A percentile compares a stretch with the other conserved stretches of the same genome.
Evolutionary conservation across 2,329 filamentous ascomycete species (phyloP).

Genomic region (Aspergillus novoparasiticus): DNA sequence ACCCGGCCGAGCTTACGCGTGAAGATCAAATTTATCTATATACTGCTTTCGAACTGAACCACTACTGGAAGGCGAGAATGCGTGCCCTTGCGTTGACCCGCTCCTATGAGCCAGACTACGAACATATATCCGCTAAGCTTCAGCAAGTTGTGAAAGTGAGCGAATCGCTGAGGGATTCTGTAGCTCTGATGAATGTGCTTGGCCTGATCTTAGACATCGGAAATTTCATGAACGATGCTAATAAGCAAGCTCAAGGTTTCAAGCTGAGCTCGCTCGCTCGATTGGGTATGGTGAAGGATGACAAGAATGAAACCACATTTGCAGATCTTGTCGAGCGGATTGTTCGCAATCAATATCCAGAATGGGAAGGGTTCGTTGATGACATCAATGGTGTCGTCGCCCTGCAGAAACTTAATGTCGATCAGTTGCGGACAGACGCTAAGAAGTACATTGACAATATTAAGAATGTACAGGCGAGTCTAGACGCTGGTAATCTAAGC

Average conservation of each 20-base stretch:
- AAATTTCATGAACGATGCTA: conserved; percentile 99
- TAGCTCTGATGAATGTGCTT: conserved; percentile 92
- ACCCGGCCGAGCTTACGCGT: conserved; percentile 83
- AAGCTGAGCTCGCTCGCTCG: conserved; percentile 93
- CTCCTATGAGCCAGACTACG: conserved; percentile 85
- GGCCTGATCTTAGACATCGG: conserved; percentile 96
- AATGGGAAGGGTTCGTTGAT: conserved; percentile 86
- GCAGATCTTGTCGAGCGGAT: conserved; percentile 96
- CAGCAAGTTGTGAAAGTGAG: conserved; percentile 84
- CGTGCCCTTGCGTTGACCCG: conserved; percentile 82
- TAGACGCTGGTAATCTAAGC: conserved; percentile 91
- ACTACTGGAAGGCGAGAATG: conserved; percentile 99
- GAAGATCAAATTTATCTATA: conserved; percentile 95
- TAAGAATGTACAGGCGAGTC: conserved; percentile 85
- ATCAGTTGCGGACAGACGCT: conserved; percentile 84
- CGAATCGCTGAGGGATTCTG: conserved; percentile 86
- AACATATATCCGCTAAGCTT: conserved; percentile 84
- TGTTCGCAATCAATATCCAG: conserved; percentile 91
- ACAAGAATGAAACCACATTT: conserved; percentile 96
- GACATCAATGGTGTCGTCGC: conserved; percentile 80
- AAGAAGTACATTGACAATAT: conserved; percentile 94
- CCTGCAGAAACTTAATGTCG: conserved; percentile 90
- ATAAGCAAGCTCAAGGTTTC: conserved; percentile 97
- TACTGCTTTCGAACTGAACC: conserved; percentile 90
- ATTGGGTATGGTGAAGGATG: conserved; percentile 96